Percentiles rank a stretch among this genome's conserved stretches.
Evolutionary conservation across 73 alveolate genomes (phyloP).

Genomic region (Symbiodinium natans): DNA sequence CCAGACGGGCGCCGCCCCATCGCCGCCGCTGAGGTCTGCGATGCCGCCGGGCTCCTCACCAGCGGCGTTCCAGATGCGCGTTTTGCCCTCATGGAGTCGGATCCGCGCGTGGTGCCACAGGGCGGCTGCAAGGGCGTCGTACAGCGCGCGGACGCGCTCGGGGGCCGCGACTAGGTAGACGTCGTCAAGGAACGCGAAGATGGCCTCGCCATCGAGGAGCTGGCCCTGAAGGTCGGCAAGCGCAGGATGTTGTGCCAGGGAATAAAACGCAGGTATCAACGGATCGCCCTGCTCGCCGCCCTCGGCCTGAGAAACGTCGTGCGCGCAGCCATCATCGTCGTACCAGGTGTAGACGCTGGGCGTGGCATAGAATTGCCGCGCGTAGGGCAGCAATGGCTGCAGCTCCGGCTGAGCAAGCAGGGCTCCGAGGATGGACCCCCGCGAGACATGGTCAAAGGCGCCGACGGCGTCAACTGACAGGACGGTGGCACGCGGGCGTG

Average conservation of each 20-base stretch:
- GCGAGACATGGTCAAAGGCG: not conserved
- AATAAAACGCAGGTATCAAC: not conserved
- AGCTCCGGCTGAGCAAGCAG: not conserved
- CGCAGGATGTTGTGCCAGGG: not conserved
- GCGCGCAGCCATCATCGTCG: not conserved
- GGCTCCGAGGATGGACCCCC: too few species aligned
- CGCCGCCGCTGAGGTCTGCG: not conserved
- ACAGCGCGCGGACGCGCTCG: not conserved
- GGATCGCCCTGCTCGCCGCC: conserved; percentile 24
- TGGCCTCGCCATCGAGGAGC: not conserved
- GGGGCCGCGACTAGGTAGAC: not conserved
- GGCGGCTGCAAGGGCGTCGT: not conserved
- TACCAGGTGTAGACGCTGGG: not conserved
- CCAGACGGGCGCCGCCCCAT: not conserved
- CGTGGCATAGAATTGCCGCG: not conserved
- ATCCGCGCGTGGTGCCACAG: not conserved
- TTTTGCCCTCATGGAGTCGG: not conserved
- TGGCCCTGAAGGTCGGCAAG: not conserved
- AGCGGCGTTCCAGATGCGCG: not conserved
- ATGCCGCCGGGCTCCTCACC: too few species aligned
- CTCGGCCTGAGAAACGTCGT: not conserved
- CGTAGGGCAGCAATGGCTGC: not conserved
- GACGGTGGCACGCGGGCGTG: not conserved
- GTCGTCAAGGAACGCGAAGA: not conserved
- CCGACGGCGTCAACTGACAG: not conserved